These are phyloP conservation scores for Stemphylium beticola DNA, from an alignment of 2,329 filamentous ascomycete genomes.

Conservation along the genomic window DNA sequence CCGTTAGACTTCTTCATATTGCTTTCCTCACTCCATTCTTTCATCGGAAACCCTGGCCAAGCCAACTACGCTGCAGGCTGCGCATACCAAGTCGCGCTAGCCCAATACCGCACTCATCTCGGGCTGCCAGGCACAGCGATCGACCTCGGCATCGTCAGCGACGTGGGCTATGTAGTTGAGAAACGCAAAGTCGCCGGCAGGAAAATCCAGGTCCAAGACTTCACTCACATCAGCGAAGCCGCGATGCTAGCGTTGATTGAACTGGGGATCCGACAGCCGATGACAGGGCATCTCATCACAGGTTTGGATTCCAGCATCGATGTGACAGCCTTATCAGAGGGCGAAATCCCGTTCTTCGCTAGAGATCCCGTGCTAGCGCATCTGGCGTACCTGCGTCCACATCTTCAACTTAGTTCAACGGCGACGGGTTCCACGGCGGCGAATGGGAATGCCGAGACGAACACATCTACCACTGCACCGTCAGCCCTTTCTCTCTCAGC, in stretches of 20 bases:
- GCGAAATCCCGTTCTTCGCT: constrained; percentile 12
- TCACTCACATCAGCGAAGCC: constrained; percentile 11
- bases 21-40: constrained; percentile 22
- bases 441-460: not conserved
- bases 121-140: constrained; percentile 14
- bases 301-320: constrained; percentile 12
- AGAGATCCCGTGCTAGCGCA: constrained; percentile 12
- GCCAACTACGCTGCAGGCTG: constrained; percentile 35
- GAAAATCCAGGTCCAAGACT: constrained; percentile 16
- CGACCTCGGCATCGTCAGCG: constrained; percentile 24
- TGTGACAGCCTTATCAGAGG: not conserved
- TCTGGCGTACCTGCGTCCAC: constrained; percentile 15
- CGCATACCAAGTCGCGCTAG: constrained; percentile 29
- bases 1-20: constrained; percentile 33
- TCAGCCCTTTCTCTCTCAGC: not conserved
- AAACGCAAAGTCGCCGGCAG: constrained; percentile 1
- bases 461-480: not conserved
- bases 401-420: not conserved
- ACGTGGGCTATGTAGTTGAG: constrained; percentile 24
- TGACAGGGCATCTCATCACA: constrained; percentile 10
- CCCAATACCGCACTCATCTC: constrained; percentile 8
- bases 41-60: constrained; percentile 31
- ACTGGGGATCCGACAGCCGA: constrained; percentile 10
- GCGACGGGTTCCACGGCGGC: too few species aligned
- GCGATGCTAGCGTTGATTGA: constrained; percentile 20